phyloP scores from a whole-genome alignment of 1,139 yeast species.

The Hanseniaspora gamundiae region DNA sequence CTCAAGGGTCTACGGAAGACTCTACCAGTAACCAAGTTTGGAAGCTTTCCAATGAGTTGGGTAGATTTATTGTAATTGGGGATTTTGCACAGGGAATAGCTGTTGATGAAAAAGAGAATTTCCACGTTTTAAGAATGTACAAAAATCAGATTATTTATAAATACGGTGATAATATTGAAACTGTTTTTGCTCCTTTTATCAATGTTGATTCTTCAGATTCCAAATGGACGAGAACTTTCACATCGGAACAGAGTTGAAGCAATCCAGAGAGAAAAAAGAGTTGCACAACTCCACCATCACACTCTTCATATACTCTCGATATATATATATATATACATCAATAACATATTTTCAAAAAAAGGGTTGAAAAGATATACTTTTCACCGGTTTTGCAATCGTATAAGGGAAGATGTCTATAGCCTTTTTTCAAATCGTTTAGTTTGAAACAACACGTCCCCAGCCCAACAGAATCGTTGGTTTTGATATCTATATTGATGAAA shows the following conservation, averaged over 20 bases:
- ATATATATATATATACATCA: too few relatives aligned
- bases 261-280: too few relatives aligned
- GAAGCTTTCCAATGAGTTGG: slow-evolving; percentile 27
- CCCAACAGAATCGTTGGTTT: slow-evolving; percentile 26
- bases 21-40: slow-evolving; percentile 10
- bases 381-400: slow-evolving; percentile 64
- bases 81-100: slow-evolving; percentile 36
- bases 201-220: not conserved
- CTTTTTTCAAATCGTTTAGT: slow-evolving; percentile 47
- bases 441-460: slow-evolving; percentile 52
- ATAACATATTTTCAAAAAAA: slow-evolving; percentile 45
- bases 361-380: slow-evolving; percentile 63
- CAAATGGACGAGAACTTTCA: not conserved
- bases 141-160: slow-evolving; percentile 5
- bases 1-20: too few relatives aligned
- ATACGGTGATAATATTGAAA: slow-evolving; percentile 3
- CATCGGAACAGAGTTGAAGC: too few relatives aligned
- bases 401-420: slow-evolving; percentile 71
- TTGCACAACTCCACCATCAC: too few relatives aligned
- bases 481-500: slow-evolving; percentile 41
- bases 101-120: slow-evolving; percentile 21
- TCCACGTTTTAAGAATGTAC: slow-evolving; percentile 7
- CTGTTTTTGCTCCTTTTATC: slow-evolving; percentile 4
- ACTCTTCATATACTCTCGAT: too few relatives aligned
- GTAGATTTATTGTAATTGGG: slow-evolving; percentile 34